Base-by-base conservation (phyloP, 768 basidiomycete genomes). In the Kwoniella botswanensis region DNA sequence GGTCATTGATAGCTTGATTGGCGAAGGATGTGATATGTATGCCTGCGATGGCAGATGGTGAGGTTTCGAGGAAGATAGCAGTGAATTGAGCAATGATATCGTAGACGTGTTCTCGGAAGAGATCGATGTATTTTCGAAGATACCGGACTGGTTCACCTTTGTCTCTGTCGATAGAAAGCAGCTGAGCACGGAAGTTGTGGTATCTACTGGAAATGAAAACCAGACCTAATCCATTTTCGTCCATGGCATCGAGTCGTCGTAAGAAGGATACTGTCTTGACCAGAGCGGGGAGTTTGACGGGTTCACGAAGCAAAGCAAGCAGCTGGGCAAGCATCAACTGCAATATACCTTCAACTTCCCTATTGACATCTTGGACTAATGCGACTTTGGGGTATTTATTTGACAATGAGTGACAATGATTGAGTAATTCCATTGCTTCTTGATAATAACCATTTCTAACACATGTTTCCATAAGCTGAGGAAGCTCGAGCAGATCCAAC, bases 261-360 rank as follows among this genome's bases (percentile, higher is more conserved):
- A 98, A 86, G 84, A 94, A 95, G 65, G 89, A 91, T 53, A 94
- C 89, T 2, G 93, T 90, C 82, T 94, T 95, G 89, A 93, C 94
- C 26, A 96, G 86, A 0, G 90, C 90, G 13, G 94, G 95, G 0
- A 96, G 87, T 82, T 96, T 96, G 67, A 90, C 89, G 0, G 92
- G 92, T 74, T 92, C 94, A 71, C 92, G 89, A 3, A 97, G 86
- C 2, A 91, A 89, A 55, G 86, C 86, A 11, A 98, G 86, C 15
- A 98, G 88, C 61, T 93, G 90, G 10, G 89, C 85, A 15, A 92
- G 88, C 90, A 95, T 93, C 15, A 78, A 70, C 55, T 83, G 74
- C 54, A 82, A 65, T 0, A 83, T 79, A 12, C 66, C 73, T 29
- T 82, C 79, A 9, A 85, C 84, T 70, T 85, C 83, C 85, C 59